Conservation (phyloP, 306 rosid species). For the Dryas drummondii region DNA sequence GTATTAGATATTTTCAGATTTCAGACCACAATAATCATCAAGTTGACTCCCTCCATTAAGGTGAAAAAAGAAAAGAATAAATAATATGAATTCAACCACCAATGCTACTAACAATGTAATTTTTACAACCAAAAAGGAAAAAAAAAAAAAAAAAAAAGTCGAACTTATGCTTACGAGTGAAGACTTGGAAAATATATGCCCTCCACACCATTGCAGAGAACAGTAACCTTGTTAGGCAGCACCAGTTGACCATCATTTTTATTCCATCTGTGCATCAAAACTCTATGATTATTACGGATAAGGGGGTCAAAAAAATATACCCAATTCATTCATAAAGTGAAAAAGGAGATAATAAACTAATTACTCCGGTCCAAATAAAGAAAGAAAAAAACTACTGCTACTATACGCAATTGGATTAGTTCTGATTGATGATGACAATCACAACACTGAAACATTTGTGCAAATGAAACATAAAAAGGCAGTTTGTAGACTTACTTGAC, state of each 20-base stretch:
- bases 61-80: background rate
- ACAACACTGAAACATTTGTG: background rate
- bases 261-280: slow-evolving; percentile 52
- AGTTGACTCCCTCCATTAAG: background rate
- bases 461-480: background rate
- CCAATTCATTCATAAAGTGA: slow-evolving; percentile 8
- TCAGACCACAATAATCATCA: background rate
- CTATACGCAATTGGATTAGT: too few species aligned
- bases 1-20: slow-evolving; percentile 4
- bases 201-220: slow-evolving; percentile 89
- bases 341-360: background rate
- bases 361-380: background rate
- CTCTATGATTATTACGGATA: slow-evolving; percentile 31
- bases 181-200: slow-evolving; percentile 98
- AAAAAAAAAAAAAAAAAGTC: background rate
- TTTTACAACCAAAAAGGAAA: background rate
- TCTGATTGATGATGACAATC: too few species aligned
- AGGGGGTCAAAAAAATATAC: background rate
- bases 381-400: too few species aligned
- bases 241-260: slow-evolving; percentile 52
- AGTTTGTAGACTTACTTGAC: slow-evolving; percentile 63
- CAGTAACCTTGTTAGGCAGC: slow-evolving; percentile 81
- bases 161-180: slow-evolving; percentile 69
- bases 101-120: background rate
- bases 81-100: slow-evolving; percentile 6